These are phyloP conservation scores for Berberis thunbergii DNA, from an alignment of 164 flowering plant genomes.

Conservation along the genomic window DNA sequence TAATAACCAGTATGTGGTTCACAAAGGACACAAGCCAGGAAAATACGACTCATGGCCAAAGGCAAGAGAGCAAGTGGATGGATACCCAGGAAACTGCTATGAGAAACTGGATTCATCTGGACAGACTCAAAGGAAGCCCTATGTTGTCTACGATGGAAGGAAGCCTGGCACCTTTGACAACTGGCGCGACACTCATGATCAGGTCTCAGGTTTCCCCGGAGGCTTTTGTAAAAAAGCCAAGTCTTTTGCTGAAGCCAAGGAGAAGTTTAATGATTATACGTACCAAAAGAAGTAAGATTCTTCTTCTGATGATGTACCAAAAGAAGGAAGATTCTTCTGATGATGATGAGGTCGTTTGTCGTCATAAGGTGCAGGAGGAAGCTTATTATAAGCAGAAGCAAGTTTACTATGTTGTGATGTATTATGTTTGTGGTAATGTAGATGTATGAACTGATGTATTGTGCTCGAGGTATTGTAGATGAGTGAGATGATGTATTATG, in stretches of 20 bases:
- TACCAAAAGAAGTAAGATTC: too few relatives aligned
- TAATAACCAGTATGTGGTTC: background rate
- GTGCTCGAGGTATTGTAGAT: too few relatives aligned
- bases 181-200: background rate
- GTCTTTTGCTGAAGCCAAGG: background rate
- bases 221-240: background rate
- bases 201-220: background rate
- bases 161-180: background rate
- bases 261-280: too few relatives aligned
- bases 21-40: background rate
- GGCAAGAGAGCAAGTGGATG: conserved; percentile 1
- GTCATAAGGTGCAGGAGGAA: too few relatives aligned
- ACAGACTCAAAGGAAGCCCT: background rate
- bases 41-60: background rate
- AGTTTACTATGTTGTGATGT: too few relatives aligned
- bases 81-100: conserved; percentile 5
- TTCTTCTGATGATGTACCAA: too few relatives aligned
- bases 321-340: too few relatives aligned
- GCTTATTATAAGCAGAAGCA: too few relatives aligned
- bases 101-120: background rate
- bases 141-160: conserved; percentile 1
- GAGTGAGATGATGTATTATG: too few relatives aligned
- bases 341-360: too few relatives aligned
- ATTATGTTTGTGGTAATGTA: too few relatives aligned
- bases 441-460: too few relatives aligned